phyloP scores from a whole-genome alignment of 1,139 yeast genomes.

The Starmera stellimalicola region DNA sequence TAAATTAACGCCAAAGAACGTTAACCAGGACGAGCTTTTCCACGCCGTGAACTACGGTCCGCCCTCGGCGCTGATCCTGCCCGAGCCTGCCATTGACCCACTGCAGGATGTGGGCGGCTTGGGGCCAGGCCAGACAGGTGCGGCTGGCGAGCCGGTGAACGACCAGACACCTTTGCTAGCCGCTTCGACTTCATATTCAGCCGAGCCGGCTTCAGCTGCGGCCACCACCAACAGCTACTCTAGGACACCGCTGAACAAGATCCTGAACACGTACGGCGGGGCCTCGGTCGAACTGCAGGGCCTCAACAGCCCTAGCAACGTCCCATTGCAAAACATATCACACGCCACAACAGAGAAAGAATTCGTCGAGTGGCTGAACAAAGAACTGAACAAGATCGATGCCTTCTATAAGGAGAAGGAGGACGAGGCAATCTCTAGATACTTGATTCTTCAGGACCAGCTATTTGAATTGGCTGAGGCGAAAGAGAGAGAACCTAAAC shows the following conservation, averaged over 20 bases:
- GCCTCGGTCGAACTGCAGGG: slow-evolving; percentile 6
- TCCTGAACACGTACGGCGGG: slow-evolving; percentile 13
- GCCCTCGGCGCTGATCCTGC: slow-evolving; percentile 1
- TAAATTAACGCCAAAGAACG: neutral
- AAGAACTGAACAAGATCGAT: slow-evolving; percentile 50
- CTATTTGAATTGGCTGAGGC: slow-evolving; percentile 51
- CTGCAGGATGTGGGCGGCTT: slow-evolving; percentile 7
- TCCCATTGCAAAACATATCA: slow-evolving; percentile 8
- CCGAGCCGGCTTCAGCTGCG: neutral
- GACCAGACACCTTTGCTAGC: slow-evolving; percentile 24
- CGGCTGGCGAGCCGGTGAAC: slow-evolving; percentile 8
- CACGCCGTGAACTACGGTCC: too few species aligned
- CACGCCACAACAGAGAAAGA: slow-evolving; percentile 28
- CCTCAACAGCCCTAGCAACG: neutral
- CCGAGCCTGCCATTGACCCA: slow-evolving; percentile 2
- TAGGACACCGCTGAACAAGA: neutral
- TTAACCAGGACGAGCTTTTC: too few species aligned
- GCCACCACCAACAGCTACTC: slow-evolving; percentile 1
- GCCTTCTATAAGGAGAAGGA: slow-evolving; percentile 52
- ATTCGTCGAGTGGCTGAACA: slow-evolving; percentile 54
- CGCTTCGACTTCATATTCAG: slow-evolving; percentile 1
- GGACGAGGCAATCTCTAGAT: slow-evolving; percentile 49
- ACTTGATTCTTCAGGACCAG: slow-evolving; percentile 57
- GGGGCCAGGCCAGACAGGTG: slow-evolving; percentile 1
- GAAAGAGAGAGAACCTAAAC: slow-evolving; percentile 7